phyloP scores from a whole-genome alignment of 2,329 filamentous ascomycete genomes.

The Trichoderma endophyticum region DNA sequence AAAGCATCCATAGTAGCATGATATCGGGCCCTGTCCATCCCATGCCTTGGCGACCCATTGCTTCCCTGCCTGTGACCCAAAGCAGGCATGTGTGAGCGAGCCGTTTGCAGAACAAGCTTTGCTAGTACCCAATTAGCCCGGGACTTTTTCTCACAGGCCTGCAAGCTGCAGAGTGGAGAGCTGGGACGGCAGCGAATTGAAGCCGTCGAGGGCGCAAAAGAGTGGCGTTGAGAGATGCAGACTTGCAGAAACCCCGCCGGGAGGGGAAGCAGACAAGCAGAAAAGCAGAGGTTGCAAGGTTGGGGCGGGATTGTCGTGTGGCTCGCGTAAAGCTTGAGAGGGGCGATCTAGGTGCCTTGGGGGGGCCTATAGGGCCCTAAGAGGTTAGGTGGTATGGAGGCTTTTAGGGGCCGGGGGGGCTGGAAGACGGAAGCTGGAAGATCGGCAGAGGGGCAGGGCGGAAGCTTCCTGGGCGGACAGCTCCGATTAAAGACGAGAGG shows the following conservation, averaged over 20 bases:
- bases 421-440: not conserved
- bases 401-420: not conserved
- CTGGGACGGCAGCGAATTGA: not conserved
- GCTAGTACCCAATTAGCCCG: not conserved
- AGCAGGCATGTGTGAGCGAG: conserved; percentile 4
- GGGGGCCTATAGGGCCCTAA: not conserved
- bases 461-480: not conserved
- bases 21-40: not conserved
- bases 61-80: not conserved
- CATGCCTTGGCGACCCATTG: not conserved
- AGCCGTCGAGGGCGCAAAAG: not conserved
- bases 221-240: not conserved
- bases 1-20: not conserved
- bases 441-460: not conserved
- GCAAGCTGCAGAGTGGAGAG: not conserved
- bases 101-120: conserved; percentile 14
- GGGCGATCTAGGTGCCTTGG: not conserved
- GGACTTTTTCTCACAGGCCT: not conserved
- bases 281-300: not conserved
- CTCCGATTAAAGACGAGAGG: not conserved
- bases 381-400: not conserved
- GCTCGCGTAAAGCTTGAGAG: not conserved
- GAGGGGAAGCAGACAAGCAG: not conserved
- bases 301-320: not conserved
- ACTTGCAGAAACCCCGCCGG: not conserved